These are phyloP conservation scores for Adansonia grandidieri DNA, from an alignment of 441 rosid genomes.

Conservation along the genomic window DNA sequence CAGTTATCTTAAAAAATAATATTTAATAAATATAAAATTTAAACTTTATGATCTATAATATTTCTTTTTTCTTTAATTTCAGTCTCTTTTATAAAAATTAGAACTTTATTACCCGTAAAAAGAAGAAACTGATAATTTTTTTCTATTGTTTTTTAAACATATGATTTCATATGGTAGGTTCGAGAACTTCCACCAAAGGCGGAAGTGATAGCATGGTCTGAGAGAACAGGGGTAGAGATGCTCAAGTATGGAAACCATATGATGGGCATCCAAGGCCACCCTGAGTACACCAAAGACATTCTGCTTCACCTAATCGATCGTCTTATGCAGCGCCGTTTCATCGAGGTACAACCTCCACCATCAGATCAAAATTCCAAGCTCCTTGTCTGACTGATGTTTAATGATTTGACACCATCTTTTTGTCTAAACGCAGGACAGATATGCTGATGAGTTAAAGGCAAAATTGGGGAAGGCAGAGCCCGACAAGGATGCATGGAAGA, in stretches of 20 bases:
- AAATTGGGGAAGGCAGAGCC: constrained; percentile 49
- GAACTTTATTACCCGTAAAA: background rate
- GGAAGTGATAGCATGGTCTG: constrained; percentile 60
- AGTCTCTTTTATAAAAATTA: no score
- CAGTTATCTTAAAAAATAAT: no score
- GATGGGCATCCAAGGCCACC: constrained; percentile 84
- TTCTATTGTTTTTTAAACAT: background rate
- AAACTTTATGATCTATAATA: no score
- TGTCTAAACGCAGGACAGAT: constrained; percentile 39
- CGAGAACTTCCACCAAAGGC: constrained; percentile 55
- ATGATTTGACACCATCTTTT: background rate
- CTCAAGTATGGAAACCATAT: constrained; percentile 58
- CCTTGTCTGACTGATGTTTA: background rate
- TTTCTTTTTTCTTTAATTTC: background rate
- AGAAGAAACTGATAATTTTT: background rate
- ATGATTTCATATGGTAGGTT: constrained; percentile 37
- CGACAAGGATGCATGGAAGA: constrained; percentile 57
- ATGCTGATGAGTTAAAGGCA: constrained; percentile 49
- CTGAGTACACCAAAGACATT: constrained; percentile 68
- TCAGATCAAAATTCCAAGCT: background rate
- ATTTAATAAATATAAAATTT: no score
- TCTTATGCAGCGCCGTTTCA: constrained; percentile 40
- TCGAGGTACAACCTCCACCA: constrained; percentile 36
- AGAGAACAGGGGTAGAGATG: constrained; percentile 63
- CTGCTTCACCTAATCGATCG: constrained; percentile 56